Evolutionary conservation across 176 grass and related monocot species (phyloP), one percentile per base, ranked within the genome.

Genomic region (Ensete ventricosum): DNA sequence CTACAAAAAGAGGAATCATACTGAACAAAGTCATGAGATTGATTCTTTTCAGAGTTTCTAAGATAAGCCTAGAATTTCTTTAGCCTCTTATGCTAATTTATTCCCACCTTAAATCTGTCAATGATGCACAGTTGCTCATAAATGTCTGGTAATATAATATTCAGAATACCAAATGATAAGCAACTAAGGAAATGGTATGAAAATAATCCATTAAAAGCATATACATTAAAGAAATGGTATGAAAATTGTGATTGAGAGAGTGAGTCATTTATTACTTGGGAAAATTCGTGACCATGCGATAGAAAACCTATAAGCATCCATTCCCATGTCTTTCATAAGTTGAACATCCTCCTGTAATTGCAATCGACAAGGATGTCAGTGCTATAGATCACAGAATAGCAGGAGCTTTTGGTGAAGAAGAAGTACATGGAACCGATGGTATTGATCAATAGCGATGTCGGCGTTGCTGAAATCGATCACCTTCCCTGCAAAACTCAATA

Each of bases 241-340:
- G 14, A 8, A 49, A 69, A 14, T 50, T 5, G 14, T 48, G 14
- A 17, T 27, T 12, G 7, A 50, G 43, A 70, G 43, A 70, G 48
- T 9, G n/a, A 70, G 9, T 20, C 22, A 23, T 23, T 23, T 17
- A 51, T 7, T 93, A 97, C 90, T 89, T 78, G 88, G 88, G 63
- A 88, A 87, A 67, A 98, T 93, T 9, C 94, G 85, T 0, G 94
- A 80, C 94, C 94, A 98, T 50, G 94, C 88, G 23, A 98, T 93
- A 2, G 94, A 93, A 62, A 98, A 98, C 49, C 94, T 87, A 23
- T 98, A 98, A 14, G 94, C 90, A 43, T 98, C 94, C 94, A 98
- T 89, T 73, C 94, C 90, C 94, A 98, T 91, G 55, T 91, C 90
- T 7, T 77, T 82, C 94, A 98, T 93, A 51, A 98, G 94, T 68